Conservation (phyloP, 2,329 filamentous ascomycete genomes). For the Simplicillium aogashimaense region DNA sequence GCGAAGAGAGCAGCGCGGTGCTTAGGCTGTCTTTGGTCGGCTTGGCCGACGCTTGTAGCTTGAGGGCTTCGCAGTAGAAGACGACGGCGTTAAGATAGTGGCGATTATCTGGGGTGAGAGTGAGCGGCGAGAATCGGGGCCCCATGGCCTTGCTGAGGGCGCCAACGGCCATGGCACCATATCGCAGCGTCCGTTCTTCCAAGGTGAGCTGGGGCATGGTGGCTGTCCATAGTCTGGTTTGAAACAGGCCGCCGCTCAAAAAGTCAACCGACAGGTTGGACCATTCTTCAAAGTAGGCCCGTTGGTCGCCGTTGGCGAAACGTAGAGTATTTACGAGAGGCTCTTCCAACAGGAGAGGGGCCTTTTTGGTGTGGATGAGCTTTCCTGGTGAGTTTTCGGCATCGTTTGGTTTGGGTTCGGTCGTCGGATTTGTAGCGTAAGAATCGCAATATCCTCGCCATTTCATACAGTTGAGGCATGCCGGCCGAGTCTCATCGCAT, state of each 20-base stretch:
- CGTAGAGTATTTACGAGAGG: slow-evolving; percentile 22
- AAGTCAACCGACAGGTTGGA: slow-evolving; percentile 21
- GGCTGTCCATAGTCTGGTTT: slow-evolving; percentile 25
- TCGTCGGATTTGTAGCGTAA: slow-evolving; percentile 14
- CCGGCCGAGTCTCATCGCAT: slow-evolving; percentile 29
- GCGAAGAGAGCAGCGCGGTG: slow-evolving; percentile 26
- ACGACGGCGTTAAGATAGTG: slow-evolving; percentile 29
- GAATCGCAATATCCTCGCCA: slow-evolving; percentile 29
- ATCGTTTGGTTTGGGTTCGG: slow-evolving; percentile 4
- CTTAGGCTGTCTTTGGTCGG: slow-evolving; percentile 24
- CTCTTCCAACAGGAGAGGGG: slow-evolving; percentile 19
- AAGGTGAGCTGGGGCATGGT: slow-evolving; percentile 29
- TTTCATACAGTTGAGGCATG: slow-evolving; percentile 29
- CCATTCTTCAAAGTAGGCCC: slow-evolving; percentile 28
- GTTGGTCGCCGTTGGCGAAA: slow-evolving; percentile 23
- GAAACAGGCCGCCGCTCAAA: slow-evolving; percentile 22
- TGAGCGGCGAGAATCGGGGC: slow-evolving; percentile 10
- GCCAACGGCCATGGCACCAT: slow-evolving; percentile 29
- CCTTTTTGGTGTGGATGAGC: slow-evolving; percentile 19
- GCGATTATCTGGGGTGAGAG: slow-evolving; percentile 17
- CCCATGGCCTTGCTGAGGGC: slow-evolving; percentile 25
- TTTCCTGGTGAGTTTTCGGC: slow-evolving; percentile 12
- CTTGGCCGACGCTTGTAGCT: slow-evolving; percentile 24
- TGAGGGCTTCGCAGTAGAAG: slow-evolving; percentile 30
- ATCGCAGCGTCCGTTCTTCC: slow-evolving; percentile 25